Conservation (phyloP, 371 early-diverging fungal genomes). For the Syncephalastrum racemosum region DNA sequence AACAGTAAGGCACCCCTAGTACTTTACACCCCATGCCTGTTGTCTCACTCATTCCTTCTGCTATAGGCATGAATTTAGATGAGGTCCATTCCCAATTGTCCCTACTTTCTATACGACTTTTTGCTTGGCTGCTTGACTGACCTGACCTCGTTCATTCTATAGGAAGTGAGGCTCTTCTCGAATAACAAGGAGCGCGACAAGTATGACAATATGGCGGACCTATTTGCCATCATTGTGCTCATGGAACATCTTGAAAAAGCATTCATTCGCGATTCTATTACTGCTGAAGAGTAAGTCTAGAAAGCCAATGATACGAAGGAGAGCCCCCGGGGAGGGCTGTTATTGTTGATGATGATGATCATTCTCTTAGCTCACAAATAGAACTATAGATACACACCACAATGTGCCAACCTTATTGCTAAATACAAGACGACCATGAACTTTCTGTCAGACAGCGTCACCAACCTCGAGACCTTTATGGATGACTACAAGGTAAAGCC, state of each 20-base stretch:
- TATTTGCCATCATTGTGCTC: slow-evolving; percentile 88
- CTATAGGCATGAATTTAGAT: slow-evolving; percentile 39
- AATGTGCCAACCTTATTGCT: slow-evolving; percentile 86
- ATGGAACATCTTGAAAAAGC: slow-evolving; percentile 93
- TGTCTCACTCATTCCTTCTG: neutral
- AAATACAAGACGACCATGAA: slow-evolving; percentile 92
- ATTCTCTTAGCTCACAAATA: neutral
- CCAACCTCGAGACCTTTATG: slow-evolving; percentile 79
- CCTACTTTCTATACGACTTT: neutral
- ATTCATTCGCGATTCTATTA: slow-evolving; percentile 87
- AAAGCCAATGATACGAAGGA: neutral
- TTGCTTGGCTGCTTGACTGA: neutral
- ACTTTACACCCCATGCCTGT: neutral
- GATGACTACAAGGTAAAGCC: slow-evolving; percentile 71
- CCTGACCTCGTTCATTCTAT: neutral
- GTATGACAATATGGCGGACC: slow-evolving; percentile 90
- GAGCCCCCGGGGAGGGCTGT: no score
- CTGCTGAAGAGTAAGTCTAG: slow-evolving; percentile 68
- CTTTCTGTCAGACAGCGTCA: slow-evolving; percentile 67
- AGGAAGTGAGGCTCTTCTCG: slow-evolving; percentile 75
- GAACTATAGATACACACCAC: slow-evolving; percentile 77
- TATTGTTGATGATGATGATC: no score
- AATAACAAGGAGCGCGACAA: slow-evolving; percentile 85
- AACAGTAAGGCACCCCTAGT: neutral
- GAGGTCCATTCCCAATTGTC: slow-evolving; percentile 39